phyloP scores from a whole-genome alignment of 768 basidiomycete species.

The Amanita muscaria region DNA sequence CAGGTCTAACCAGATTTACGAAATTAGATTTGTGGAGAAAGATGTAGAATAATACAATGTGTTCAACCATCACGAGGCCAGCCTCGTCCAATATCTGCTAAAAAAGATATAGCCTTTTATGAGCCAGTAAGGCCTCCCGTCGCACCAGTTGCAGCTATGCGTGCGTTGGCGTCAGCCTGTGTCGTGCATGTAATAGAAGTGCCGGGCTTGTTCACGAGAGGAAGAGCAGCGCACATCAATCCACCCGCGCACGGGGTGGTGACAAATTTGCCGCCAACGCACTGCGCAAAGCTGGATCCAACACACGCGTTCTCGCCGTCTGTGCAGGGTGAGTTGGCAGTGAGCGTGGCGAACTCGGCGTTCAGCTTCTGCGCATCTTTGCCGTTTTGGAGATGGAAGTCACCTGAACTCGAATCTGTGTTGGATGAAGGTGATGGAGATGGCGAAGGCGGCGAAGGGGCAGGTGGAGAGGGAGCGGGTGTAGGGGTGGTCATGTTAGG shows the following conservation, averaged over 20 bases:
- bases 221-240: slow-evolving; percentile 39
- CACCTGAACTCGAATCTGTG: no score
- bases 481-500: no score
- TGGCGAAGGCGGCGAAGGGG: slow-evolving; percentile 12
- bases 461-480: slow-evolving; percentile 11
- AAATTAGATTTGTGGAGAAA: no score
- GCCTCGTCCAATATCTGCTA: no score
- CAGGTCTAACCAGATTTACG: no score
- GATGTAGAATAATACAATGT: no score
- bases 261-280: slow-evolving; percentile 38
- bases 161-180: slow-evolving; percentile 32
- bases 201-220: slow-evolving; percentile 44
- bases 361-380: slow-evolving; percentile 43
- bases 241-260: slow-evolving; percentile 28
- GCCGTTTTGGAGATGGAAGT: slow-evolving; percentile 37
- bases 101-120: no score
- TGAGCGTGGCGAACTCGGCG: slow-evolving; percentile 41
- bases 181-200: slow-evolving; percentile 47
- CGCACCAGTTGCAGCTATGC: slow-evolving; percentile 33
- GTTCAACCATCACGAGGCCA: no score
- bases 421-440: background rate
- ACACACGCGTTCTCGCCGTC: slow-evolving; percentile 41
- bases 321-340: slow-evolving; percentile 36
- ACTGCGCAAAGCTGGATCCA: slow-evolving; percentile 39
- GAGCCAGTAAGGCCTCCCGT: background rate